phyloP scores from a whole-genome alignment of 768 basidiomycete genomes.

The Suillus americanus region DNA sequence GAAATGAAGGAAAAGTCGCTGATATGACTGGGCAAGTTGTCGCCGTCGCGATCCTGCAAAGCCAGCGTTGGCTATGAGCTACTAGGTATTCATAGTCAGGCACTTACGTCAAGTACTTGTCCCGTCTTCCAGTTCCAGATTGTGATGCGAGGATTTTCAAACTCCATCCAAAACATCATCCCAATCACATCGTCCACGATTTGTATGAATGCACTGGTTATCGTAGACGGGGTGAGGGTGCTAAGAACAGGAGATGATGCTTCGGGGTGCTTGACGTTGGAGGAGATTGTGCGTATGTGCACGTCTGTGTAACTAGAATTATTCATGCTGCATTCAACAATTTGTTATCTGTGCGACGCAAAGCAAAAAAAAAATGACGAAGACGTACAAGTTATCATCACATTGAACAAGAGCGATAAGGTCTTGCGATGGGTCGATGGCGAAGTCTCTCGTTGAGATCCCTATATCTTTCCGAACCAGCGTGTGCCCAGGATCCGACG shows the following conservation, averaged over 20 bases:
- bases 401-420: constrained; percentile 45
- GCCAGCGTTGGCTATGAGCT: not conserved
- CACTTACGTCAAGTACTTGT: constrained; percentile 40
- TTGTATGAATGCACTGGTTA: constrained; percentile 42
- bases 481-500: constrained; percentile 7
- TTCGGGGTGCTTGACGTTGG: constrained; percentile 40
- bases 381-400: constrained; percentile 20
- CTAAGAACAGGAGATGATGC: constrained; percentile 34
- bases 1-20: constrained; percentile 51
- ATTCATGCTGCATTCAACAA: not conserved
- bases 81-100: not conserved
- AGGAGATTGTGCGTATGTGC: constrained; percentile 45
- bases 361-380: not conserved
- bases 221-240: constrained; percentile 21
- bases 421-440: constrained; percentile 67
- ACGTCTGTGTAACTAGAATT: constrained; percentile 30
- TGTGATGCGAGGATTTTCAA: constrained; percentile 24
- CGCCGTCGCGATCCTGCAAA: constrained; percentile 29
- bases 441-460: constrained; percentile 51
- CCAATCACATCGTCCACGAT: constrained; percentile 55
- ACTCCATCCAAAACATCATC: constrained; percentile 39
- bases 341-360: not conserved
- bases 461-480: constrained; percentile 37
- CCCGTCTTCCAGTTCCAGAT: constrained; percentile 56
- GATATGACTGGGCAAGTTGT: constrained; percentile 25